phyloP scores from a whole-genome alignment of 441 rosid species.

The Corymbia calophylla region DNA sequence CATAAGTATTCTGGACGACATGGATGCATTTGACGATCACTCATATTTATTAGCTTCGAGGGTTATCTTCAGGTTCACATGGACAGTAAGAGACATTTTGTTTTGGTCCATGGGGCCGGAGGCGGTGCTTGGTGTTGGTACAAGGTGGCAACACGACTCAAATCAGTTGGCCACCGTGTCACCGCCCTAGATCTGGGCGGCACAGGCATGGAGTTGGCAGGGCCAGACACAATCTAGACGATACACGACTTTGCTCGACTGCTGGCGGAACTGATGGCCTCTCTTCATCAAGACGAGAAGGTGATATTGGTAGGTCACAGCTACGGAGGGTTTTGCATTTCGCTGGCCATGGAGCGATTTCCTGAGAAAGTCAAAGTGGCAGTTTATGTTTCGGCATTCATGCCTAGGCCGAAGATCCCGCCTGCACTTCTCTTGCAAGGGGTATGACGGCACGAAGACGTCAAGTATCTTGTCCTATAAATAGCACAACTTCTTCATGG shows the following conservation, averaged over 20 bases:
- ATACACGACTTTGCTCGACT: conserved; percentile 35
- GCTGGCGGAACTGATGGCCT: conserved; percentile 40
- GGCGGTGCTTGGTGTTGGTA: conserved; percentile 54
- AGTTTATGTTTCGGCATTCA: conserved; percentile 38
- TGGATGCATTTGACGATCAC: not conserved
- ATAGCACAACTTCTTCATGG: not conserved
- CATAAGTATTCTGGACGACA: not conserved
- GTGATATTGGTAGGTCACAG: conserved; percentile 65
- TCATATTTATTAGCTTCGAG: not conserved
- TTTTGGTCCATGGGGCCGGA: conserved; percentile 39
- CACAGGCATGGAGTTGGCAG: not conserved
- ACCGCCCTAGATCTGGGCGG: not conserved
- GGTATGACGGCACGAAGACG: not conserved
- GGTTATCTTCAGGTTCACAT: not conserved
- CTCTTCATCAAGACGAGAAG: conserved; percentile 25
- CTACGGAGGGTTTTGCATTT: conserved; percentile 39
- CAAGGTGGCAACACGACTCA: conserved; percentile 32
- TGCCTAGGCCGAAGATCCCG: conserved; percentile 36
- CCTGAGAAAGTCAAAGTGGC: conserved; percentile 43
- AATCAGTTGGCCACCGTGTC: conserved; percentile 40
- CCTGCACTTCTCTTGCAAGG: conserved; percentile 11
- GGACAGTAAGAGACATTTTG: conserved; percentile 22
- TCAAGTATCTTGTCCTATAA: not conserved
- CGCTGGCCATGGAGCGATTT: conserved; percentile 52
- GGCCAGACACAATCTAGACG: not conserved